Evolutionary conservation across 768 basidiomycete species (phyloP).

Genomic region (Pleurotus platypus): DNA sequence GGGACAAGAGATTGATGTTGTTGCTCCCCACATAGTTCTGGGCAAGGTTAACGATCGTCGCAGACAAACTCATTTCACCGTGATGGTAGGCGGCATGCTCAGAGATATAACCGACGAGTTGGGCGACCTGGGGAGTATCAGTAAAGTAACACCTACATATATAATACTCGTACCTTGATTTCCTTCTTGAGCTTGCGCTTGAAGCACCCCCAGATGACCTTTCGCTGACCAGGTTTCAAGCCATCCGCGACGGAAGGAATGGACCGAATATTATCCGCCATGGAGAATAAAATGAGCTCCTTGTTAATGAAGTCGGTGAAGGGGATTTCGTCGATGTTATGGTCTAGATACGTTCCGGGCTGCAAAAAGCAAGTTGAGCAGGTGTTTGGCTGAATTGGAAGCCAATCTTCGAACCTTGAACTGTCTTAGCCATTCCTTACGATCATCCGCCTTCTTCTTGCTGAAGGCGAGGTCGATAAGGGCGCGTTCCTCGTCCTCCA

Average conservation of each 20-base stretch:
- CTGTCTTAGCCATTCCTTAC: constrained; percentile 96
- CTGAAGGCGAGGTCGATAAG: constrained; percentile 98
- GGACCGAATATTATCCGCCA: constrained; percentile 98
- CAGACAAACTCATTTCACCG: constrained; percentile 82
- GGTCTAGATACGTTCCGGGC: constrained; percentile 94
- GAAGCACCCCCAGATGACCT: constrained; percentile 95
- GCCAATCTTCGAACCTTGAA: constrained; percentile 59
- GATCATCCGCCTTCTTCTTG: constrained; percentile 98
- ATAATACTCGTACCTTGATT: constrained; percentile 61
- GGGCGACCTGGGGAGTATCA: constrained; percentile 63
- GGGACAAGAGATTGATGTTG: constrained; percentile 84
- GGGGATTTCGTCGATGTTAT: constrained; percentile 80
- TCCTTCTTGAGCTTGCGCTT: constrained; percentile 90
- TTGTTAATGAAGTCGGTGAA: constrained; percentile 97
- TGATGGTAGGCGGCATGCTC: constrained; percentile 97
- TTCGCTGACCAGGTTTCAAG: constrained; percentile 95
- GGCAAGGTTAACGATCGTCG: constrained; percentile 91
- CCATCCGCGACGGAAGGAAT: constrained; percentile 95
- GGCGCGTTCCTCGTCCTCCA: constrained; percentile 77
- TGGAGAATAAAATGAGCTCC: constrained; percentile 96
- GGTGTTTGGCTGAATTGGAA: constrained; percentile 2
- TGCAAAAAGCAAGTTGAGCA: constrained; percentile 22
- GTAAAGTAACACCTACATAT: neutral
- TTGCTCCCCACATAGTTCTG: constrained; percentile 95
- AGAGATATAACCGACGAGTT: constrained; percentile 92